phyloP scores from a whole-genome alignment of 306 rosid genomes.

The Acmispon strigosus region DNA sequence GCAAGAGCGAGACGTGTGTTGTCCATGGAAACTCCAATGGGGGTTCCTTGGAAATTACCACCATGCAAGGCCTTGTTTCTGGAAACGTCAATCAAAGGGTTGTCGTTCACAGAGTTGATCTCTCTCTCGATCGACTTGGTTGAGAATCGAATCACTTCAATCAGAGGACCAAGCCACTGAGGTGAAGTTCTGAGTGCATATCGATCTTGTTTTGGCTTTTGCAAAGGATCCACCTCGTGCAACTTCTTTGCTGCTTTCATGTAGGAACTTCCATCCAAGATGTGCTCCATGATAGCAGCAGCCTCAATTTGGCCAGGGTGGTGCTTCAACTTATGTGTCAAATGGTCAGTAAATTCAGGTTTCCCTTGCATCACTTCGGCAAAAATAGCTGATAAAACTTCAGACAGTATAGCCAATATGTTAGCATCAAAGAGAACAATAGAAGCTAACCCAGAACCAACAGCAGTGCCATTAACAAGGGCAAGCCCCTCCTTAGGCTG shows the following conservation, averaged over 20 bases:
- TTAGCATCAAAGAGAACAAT: slow-evolving; percentile 75
- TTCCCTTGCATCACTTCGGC: slow-evolving; percentile 92
- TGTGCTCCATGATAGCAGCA: slow-evolving; percentile 92
- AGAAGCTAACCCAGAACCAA: slow-evolving; percentile 85
- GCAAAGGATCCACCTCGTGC: slow-evolving; percentile 74
- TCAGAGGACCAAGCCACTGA: slow-evolving; percentile 83
- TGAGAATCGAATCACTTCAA: slow-evolving; percentile 76
- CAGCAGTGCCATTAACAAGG: slow-evolving; percentile 86
- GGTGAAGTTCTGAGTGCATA: slow-evolving; percentile 90
- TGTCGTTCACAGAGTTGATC: slow-evolving; percentile 86
- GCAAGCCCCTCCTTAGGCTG: slow-evolving; percentile 95
- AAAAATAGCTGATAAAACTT: slow-evolving; percentile 66
- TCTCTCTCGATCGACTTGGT: slow-evolving; percentile 86
- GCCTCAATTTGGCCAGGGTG: slow-evolving; percentile 97
- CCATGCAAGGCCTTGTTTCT: slow-evolving; percentile 89
- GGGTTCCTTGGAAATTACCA: slow-evolving; percentile 93
- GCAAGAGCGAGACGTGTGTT: slow-evolving; percentile 88
- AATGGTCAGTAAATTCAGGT: slow-evolving; percentile 82
- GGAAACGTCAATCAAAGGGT: slow-evolving; percentile 85
- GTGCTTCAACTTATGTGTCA: slow-evolving; percentile 84
- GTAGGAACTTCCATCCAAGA: slow-evolving; percentile 82
- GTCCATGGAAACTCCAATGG: slow-evolving; percentile 95
- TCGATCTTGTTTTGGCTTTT: slow-evolving; percentile 83
- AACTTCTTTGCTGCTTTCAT: slow-evolving; percentile 62
- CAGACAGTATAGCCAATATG: slow-evolving; percentile 50